phyloP scores from a whole-genome alignment of 148 eudicot species.

The Vaccinium corymbosum region DNA sequence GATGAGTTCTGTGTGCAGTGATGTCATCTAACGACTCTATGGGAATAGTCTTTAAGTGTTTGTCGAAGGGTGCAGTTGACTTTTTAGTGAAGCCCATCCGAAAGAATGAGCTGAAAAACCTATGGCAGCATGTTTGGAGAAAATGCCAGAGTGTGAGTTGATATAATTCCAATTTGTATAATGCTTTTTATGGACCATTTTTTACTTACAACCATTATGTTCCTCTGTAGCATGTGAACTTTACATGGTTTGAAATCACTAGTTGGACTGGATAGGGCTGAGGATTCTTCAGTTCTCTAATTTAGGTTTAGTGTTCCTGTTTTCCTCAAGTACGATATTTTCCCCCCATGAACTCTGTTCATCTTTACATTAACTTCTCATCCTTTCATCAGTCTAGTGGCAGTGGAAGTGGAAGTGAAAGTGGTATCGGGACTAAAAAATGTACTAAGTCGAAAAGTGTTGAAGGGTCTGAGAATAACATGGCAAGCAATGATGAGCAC shows the following conservation, averaged over 20 bases:
- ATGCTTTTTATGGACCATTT: background rate
- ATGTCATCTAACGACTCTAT: constrained; percentile 78
- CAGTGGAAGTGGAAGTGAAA: constrained; percentile 69
- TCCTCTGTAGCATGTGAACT: background rate
- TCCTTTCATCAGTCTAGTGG: constrained; percentile 46
- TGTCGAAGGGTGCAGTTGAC: constrained; percentile 78
- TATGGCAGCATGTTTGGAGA: constrained; percentile 94
- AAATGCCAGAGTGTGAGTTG: constrained; percentile 67
- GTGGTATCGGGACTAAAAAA: constrained; percentile 43
- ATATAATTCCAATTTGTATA: constrained; percentile 5
- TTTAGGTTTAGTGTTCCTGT: background rate
- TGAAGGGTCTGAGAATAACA: constrained; percentile 43
- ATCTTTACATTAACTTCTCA: constrained; percentile 11
- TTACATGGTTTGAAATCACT: background rate
- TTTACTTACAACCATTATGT: background rate
- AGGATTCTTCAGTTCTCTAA: background rate
- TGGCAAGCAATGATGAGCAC: constrained; percentile 42
- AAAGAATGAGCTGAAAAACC: constrained; percentile 71
- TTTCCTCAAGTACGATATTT: background rate
- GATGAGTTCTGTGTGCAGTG: constrained; percentile 58
- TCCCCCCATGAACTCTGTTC: background rate
- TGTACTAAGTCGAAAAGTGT: constrained; percentile 32
- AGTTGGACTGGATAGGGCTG: background rate
- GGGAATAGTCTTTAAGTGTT: constrained; percentile 71
- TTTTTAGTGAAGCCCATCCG: constrained; percentile 79